These are phyloP conservation scores for Circinella minor DNA, from an alignment of 371 early-diverging fungal species.

Conservation along the genomic window DNA sequence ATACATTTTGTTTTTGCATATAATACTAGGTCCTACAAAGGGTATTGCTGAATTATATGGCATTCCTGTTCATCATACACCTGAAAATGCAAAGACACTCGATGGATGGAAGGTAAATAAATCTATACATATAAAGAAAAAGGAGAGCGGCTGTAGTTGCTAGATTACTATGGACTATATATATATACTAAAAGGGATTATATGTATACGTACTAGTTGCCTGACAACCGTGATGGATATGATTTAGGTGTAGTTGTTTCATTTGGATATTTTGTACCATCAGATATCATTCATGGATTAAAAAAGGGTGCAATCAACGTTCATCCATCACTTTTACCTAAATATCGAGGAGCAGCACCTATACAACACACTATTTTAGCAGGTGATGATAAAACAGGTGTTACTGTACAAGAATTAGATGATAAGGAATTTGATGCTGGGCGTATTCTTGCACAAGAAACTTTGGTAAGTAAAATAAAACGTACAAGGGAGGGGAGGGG, in stretches of 20 bases:
- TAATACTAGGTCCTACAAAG: slow-evolving; percentile 39
- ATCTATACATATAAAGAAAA: not conserved
- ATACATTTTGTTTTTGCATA: not conserved
- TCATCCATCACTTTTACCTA: slow-evolving; percentile 89
- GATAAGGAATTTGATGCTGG: slow-evolving; percentile 86
- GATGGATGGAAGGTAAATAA: slow-evolving; percentile 32
- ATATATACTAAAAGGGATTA: slow-evolving; percentile 7
- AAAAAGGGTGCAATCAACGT: slow-evolving; percentile 80
- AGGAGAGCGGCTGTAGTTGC: too few species aligned
- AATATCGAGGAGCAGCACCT: slow-evolving; percentile 93
- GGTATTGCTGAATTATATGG: slow-evolving; percentile 43
- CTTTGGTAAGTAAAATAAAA: slow-evolving; percentile 34
- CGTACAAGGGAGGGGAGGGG: not conserved
- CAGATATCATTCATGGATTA: slow-evolving; percentile 68
- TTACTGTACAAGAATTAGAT: slow-evolving; percentile 87
- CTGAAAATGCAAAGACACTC: slow-evolving; percentile 27
- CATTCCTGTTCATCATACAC: slow-evolving; percentile 36
- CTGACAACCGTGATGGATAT: slow-evolving; percentile 27
- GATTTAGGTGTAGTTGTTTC: slow-evolving; percentile 94
- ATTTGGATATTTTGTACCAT: slow-evolving; percentile 91
- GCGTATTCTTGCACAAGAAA: slow-evolving; percentile 73
- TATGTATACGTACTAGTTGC: slow-evolving; percentile 19
- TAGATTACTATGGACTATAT: too few species aligned
- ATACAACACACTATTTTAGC: slow-evolving; percentile 87
- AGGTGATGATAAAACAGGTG: slow-evolving; percentile 79